Base-by-base conservation (phyloP, 768 basidiomycete species). In the Lactifluus pinguis region DNA sequence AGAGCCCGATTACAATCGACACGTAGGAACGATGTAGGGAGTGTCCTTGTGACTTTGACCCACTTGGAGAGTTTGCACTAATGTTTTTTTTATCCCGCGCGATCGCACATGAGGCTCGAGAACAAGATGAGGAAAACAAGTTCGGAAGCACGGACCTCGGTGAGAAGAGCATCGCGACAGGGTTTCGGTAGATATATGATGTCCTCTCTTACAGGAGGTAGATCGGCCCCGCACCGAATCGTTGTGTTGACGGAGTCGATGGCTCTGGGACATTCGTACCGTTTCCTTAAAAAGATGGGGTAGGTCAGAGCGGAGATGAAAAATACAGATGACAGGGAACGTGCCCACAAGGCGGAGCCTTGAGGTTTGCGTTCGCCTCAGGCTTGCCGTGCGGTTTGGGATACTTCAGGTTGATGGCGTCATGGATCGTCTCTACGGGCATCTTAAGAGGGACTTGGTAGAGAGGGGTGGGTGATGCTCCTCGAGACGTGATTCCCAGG, bases 361-460 rank as follows among this genome's bases (percentile, higher is more conserved):
- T 61, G 60, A 58, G 61, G 61, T 30, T 57, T 58, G 61, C 21
- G 56, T 57, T 52, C 44, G 38, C 60, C 42, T 25, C 25, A 25
- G 25, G 25, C 25, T 44, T 19, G 59, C 9, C 32, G 32, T 49
- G 34, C 45, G 44, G 32, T 19, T 36, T 19, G n/a, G 13, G 29
- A 55, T 25, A 25, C 25, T 25, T 9, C 32, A 34, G 3, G 32
- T 34, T 9, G 48, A 30, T n/a, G 60, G 15, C 25, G 4, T 42
- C 15, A 49, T 7, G 60, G 44, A 17, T 52, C 13, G n/a, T 30
- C 49, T 41, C 34, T 14, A 17, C 42, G 21, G 4, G 45, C 21
- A 17, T 47, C 36, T 13, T 29, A 21, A 42, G 32, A 36, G 48
- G 53, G 13, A 39, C 41, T 17, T 25, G 25, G 59, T 30, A 21